Conservation (phyloP, 495 filamentous ascomycete genomes). For the Penicillium lividum region DNA sequence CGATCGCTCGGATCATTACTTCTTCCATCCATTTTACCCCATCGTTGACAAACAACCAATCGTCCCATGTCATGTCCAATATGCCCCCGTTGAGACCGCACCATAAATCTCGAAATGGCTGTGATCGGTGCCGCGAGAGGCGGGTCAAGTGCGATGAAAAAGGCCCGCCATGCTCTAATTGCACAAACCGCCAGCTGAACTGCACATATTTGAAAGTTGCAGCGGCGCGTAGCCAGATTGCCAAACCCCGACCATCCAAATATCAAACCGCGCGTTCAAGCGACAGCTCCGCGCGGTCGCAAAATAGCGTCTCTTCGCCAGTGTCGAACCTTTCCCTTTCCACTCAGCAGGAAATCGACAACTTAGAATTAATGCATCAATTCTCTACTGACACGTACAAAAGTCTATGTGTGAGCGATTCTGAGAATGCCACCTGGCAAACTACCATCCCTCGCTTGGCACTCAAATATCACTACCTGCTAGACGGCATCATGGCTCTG, state of each 20-base stretch:
- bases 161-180: constrained; percentile 49
- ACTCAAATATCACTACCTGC: constrained; percentile 47
- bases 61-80: not conserved
- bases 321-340: constrained; percentile 19
- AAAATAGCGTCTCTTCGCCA: constrained; percentile 18
- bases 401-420: constrained; percentile 24
- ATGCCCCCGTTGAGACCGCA: constrained; percentile 5
- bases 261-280: constrained; percentile 1
- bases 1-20: not conserved
- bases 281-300: constrained; percentile 1
- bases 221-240: constrained; percentile 13
- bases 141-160: constrained; percentile 39
- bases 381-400: constrained; percentile 19
- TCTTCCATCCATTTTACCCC: not conserved
- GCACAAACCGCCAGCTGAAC: constrained; percentile 38
- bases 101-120: not conserved
- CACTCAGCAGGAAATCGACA: constrained; percentile 25
- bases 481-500: constrained; percentile 55
- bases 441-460: constrained; percentile 43
- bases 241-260: not conserved
- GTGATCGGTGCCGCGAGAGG: constrained; percentile 6
- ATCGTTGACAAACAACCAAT: not conserved
- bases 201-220: constrained; percentile 42
- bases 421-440: constrained; percentile 28
- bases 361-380: constrained; percentile 23